These are phyloP conservation scores for Paulownia fortunei DNA, from an alignment of 257 asterid genomes.

Conservation along the genomic window DNA sequence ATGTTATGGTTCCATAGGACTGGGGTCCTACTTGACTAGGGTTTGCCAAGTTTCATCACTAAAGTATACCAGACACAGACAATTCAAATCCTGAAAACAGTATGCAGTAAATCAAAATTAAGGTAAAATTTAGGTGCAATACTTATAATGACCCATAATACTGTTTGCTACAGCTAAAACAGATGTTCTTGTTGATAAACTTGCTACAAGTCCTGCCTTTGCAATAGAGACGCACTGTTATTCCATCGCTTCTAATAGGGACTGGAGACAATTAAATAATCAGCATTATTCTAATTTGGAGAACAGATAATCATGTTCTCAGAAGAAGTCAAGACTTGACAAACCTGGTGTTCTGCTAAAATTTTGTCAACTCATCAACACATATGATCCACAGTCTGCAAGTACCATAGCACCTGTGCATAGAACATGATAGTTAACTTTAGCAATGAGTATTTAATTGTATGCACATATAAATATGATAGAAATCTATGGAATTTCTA, in stretches of 20 bases:
- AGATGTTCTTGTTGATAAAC: too few species aligned
- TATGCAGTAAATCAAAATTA: too few species aligned
- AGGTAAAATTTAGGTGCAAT: too few species aligned
- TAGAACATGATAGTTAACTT: constrained; percentile 18
- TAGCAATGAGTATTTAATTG: constrained; percentile 10
- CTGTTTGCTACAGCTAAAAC: too few species aligned
- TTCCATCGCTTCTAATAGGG: too few species aligned
- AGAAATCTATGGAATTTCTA: neutral
- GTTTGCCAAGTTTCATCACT: constrained; percentile 15
- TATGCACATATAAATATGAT: neutral
- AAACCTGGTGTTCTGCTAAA: constrained; percentile 94
- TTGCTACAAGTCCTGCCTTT: too few species aligned
- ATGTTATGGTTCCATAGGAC: neutral
- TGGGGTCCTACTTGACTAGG: constrained; percentile 17
- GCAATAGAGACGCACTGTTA: too few species aligned
- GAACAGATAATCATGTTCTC: constrained; percentile 21
- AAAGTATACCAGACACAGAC: constrained; percentile 18
- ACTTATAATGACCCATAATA: too few species aligned
- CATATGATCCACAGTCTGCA: constrained; percentile 94
- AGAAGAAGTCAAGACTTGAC: constrained; percentile 23
- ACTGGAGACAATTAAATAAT: constrained; percentile 52
- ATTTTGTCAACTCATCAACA: constrained; percentile 96
- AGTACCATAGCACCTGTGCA: constrained; percentile 94
- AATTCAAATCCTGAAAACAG: constrained; percentile 4
- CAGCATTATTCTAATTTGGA: constrained; percentile 25